A percentile compares a stretch with the other conserved stretches of the same genome.
phyloP scores from a whole-genome alignment of 2,329 filamentous ascomycete species.

The Xylogone sp. region DNA sequence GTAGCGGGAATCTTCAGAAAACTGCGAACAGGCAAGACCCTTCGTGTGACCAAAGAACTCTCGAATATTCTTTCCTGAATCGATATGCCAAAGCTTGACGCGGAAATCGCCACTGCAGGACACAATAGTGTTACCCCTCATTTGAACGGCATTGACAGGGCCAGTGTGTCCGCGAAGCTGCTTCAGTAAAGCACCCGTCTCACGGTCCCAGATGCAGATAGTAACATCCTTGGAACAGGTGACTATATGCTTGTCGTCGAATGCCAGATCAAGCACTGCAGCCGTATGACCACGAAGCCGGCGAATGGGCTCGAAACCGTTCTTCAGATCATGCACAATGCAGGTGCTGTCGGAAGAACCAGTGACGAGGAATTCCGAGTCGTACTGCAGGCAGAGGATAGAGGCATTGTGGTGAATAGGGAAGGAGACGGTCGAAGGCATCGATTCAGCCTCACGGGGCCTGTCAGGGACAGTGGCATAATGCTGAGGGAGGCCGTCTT shows the following conservation, averaged over 20 bases:
- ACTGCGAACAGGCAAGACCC: constrained; percentile 92
- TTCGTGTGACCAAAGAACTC: constrained; percentile 90
- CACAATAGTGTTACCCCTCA: constrained; percentile 88
- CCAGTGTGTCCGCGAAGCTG: constrained; percentile 82
- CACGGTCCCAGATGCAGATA: constrained; percentile 91
- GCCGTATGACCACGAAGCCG: constrained; percentile 76
- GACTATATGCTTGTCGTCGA: constrained; percentile 88
- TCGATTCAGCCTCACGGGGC: constrained; percentile 37
- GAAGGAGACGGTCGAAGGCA: constrained; percentile 54
- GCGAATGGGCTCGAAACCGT: constrained; percentile 73
- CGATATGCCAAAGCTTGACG: constrained; percentile 93
- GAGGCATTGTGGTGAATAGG: constrained; percentile 78
- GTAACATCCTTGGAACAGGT: constrained; percentile 95
- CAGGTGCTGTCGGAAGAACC: constrained; percentile 90
- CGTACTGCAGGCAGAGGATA: constrained; percentile 92
- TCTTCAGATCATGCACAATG: constrained; percentile 83
- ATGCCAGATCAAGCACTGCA: constrained; percentile 89
- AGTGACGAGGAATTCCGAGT: constrained; percentile 87
- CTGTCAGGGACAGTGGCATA: constrained; percentile 46
- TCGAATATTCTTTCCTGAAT: constrained; percentile 81
- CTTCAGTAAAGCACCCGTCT: constrained; percentile 70
- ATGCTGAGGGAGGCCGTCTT: constrained; percentile 48
- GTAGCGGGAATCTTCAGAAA: constrained; percentile 89
- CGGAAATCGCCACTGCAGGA: constrained; percentile 91
- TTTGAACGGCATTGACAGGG: constrained; percentile 93